A percentile compares a stretch with the other conserved stretches of the same genome.
Evolutionary conservation across 129 eudicot species (phyloP).

Genomic region (Saposhnikovia divaricata): DNA sequence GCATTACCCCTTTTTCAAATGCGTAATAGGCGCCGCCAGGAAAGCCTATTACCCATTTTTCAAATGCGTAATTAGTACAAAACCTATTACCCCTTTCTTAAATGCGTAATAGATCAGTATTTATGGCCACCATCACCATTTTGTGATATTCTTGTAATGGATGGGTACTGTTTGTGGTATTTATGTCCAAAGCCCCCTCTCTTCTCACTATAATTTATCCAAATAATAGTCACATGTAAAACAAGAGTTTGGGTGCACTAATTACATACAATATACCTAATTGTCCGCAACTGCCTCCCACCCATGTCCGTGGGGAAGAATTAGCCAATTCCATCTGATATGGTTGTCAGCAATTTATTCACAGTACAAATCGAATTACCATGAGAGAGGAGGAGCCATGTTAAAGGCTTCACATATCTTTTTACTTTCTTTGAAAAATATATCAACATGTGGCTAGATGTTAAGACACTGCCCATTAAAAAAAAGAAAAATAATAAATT

Average conservation of each 20-base stretch:
- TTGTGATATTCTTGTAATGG: no score
- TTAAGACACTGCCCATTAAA: neutral
- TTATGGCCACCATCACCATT: no score
- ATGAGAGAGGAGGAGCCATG: slow-evolving; percentile 66
- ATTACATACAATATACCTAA: neutral
- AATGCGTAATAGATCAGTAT: no score
- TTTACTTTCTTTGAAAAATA: slow-evolving; percentile 64
- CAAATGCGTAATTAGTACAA: no score
- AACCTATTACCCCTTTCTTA: no score
- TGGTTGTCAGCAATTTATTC: neutral
- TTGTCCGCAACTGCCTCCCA: neutral
- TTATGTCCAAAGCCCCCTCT: no score
- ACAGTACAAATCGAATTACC: slow-evolving; percentile 26
- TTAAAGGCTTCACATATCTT: slow-evolving; percentile 79
- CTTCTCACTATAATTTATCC: neutral
- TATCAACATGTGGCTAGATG: neutral
- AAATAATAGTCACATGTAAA: neutral
- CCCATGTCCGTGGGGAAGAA: neutral
- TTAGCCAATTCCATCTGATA: neutral
- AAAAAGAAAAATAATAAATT: neutral
- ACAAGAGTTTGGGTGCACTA: neutral
- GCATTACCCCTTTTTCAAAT: no score
- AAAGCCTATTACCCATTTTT: no score
- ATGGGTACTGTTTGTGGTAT: no score
- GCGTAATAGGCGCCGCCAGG: no score